These are phyloP conservation scores for Fusarium xyrophilum DNA, from an alignment of 2,329 filamentous ascomycete genomes.

Conservation along the genomic window DNA sequence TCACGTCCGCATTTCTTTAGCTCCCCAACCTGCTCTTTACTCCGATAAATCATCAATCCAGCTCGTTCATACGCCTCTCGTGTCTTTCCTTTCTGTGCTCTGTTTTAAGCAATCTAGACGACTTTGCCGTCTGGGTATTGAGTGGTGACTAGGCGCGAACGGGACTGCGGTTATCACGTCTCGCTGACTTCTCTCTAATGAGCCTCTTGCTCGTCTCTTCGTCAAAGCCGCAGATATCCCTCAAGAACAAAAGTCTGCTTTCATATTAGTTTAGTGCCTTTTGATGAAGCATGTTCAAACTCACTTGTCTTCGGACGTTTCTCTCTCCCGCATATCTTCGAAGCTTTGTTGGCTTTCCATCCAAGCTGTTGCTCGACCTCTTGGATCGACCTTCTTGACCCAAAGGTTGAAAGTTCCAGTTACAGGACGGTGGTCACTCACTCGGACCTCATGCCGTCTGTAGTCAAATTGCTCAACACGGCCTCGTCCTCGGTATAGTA, in stretches of 20 bases:
- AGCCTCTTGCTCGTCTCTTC: slow-evolving; percentile 56
- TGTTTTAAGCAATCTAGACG: background rate
- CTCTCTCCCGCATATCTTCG: slow-evolving; percentile 71
- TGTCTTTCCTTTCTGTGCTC: background rate
- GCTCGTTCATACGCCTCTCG: slow-evolving; percentile 18
- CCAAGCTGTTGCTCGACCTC: slow-evolving; percentile 70
- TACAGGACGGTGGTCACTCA: slow-evolving; percentile 93
- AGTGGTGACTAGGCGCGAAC: slow-evolving; percentile 29
- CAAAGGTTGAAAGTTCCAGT: slow-evolving; percentile 83
- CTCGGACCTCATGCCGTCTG: slow-evolving; percentile 83
- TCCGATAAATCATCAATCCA: slow-evolving; percentile 29
- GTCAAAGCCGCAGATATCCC: slow-evolving; percentile 61
- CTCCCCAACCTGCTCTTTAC: slow-evolving; percentile 19
- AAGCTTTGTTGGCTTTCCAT: slow-evolving; percentile 78
- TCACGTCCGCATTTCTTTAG: slow-evolving; percentile 14
- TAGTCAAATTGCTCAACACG: slow-evolving; percentile 90
- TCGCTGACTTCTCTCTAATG: slow-evolving; percentile 51
- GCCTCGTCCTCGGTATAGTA: slow-evolving; percentile 84
- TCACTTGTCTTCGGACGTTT: slow-evolving; percentile 80
- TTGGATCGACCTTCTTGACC: slow-evolving; percentile 79
- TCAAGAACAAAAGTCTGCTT: slow-evolving; percentile 58
- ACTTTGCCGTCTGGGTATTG: slow-evolving; percentile 1
- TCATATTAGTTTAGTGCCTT: slow-evolving; percentile 32
- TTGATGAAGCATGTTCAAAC: slow-evolving; percentile 43
- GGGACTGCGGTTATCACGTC: slow-evolving; percentile 39